Evolutionary conservation across 176 grass and related monocot species (phyloP).

Genomic region (Hyparrhenia diplandra): DNA sequence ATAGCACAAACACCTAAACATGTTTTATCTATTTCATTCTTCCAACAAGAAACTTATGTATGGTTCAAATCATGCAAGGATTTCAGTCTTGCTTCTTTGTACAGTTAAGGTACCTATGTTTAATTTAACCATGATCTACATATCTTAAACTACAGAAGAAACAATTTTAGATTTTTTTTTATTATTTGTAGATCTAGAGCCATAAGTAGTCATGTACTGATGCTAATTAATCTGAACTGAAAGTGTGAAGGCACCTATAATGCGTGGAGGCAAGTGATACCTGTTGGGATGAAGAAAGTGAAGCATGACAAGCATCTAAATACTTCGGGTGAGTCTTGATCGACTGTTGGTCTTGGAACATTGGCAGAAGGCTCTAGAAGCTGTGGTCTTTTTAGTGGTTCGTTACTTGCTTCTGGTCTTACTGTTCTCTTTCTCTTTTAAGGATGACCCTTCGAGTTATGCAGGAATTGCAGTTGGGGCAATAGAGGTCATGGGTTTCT

Average conservation of each 20-base stretch:
- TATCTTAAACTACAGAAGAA: background rate
- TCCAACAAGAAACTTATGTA: background rate
- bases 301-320: constrained; percentile 97
- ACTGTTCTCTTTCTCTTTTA: constrained; percentile 73
- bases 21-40: background rate
- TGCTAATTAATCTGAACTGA: background rate
- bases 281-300: constrained; percentile 82
- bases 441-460: constrained; percentile 91
- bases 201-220: background rate
- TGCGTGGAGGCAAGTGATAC: constrained; percentile 29
- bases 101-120: background rate
- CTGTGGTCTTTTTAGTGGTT: constrained; percentile 42
- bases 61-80: background rate
- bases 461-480: constrained; percentile 82
- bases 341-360: background rate
- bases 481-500: constrained; percentile 82
- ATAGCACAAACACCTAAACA: background rate
- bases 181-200: background rate
- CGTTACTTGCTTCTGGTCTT: constrained; percentile 19
- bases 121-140: background rate
- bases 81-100: constrained; percentile 11
- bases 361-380: background rate
- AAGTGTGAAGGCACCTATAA: background rate
- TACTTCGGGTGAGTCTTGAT: constrained; percentile 34
- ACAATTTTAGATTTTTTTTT: background rate